Percentiles rank a stretch among this genome's conserved stretches.
These are phyloP conservation scores for Boletus edulis DNA, from an alignment of 768 basidiomycete genomes.

Conservation along the genomic window DNA sequence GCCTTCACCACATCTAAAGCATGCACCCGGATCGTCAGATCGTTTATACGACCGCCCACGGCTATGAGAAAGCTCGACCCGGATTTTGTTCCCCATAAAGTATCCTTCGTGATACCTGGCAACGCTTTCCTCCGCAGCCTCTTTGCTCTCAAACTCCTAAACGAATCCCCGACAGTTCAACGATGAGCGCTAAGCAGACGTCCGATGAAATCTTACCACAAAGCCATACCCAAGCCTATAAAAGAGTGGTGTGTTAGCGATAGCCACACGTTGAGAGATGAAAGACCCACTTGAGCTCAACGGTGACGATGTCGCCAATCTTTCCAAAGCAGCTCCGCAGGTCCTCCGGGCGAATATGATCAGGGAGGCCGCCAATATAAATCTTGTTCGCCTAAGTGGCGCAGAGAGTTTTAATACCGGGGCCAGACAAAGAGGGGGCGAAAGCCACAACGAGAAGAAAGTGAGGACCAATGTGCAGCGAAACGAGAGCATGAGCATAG, in stretches of 20 bases:
- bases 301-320: slow-evolving; percentile 69
- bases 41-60: slow-evolving; percentile 80
- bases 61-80: slow-evolving; percentile 82
- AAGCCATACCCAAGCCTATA: slow-evolving; percentile 84
- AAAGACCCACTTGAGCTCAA: slow-evolving; percentile 78
- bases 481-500: slow-evolving; percentile 5
- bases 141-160: slow-evolving; percentile 80
- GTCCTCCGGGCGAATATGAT: slow-evolving; percentile 83
- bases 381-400: slow-evolving; percentile 88
- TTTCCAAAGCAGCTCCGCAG: slow-evolving; percentile 84
- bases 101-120: slow-evolving; percentile 85
- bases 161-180: background rate
- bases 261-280: slow-evolving; percentile 8
- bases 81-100: slow-evolving; percentile 92
- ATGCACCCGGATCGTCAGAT: slow-evolving; percentile 82
- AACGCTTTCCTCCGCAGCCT: slow-evolving; percentile 84
- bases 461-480: slow-evolving; percentile 38
- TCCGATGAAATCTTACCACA: slow-evolving; percentile 55
- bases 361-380: slow-evolving; percentile 87
- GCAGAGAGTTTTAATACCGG: slow-evolving; percentile 60
- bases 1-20: slow-evolving; percentile 82
- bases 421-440: slow-evolving; percentile 45
- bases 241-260: slow-evolving; percentile 2
- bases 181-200: background rate
- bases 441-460: slow-evolving; percentile 46